Percentiles rank a stretch among this genome's conserved stretches.
These are phyloP conservation scores for Solanum arcanum DNA, from an alignment of 257 asterid species.

Conservation along the genomic window DNA sequence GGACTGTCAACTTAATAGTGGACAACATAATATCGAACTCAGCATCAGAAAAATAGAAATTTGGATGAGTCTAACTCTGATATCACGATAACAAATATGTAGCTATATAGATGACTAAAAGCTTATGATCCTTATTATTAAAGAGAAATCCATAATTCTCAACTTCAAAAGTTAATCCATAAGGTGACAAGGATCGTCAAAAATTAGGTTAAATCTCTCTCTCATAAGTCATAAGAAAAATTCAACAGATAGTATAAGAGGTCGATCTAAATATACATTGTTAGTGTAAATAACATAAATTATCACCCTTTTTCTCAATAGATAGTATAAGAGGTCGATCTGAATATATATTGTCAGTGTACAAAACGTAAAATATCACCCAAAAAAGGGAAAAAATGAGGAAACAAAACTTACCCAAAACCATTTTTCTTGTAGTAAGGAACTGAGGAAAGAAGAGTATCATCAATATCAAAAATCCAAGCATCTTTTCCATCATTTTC, in stretches of 20 bases:
- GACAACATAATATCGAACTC: background rate
- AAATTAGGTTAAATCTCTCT: no score
- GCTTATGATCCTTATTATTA: background rate
- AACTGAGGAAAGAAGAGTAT: conserved; percentile 60
- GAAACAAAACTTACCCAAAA: conserved; percentile 37
- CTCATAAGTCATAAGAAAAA: background rate
- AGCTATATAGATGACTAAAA: background rate
- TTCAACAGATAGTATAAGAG: background rate
- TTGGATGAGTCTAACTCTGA: background rate
- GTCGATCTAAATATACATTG: background rate
- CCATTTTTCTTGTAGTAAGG: conserved; percentile 68
- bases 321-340: background rate
- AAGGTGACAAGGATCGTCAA: background rate
- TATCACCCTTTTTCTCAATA: background rate
- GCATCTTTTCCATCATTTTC: conserved; percentile 55
- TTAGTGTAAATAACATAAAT: background rate
- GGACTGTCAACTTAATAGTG: background rate
- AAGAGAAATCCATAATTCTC: background rate
- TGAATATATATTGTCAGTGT: background rate
- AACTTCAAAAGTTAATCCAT: background rate
- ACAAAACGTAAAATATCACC: background rate
- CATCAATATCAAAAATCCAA: conserved; percentile 71
- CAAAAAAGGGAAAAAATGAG: background rate
- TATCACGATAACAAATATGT: background rate
- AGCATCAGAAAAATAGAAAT: rapidly evolving